These are phyloP conservation scores for Mrakia gelida DNA, from an alignment of 768 basidiomycete genomes.

Conservation along the genomic window DNA sequence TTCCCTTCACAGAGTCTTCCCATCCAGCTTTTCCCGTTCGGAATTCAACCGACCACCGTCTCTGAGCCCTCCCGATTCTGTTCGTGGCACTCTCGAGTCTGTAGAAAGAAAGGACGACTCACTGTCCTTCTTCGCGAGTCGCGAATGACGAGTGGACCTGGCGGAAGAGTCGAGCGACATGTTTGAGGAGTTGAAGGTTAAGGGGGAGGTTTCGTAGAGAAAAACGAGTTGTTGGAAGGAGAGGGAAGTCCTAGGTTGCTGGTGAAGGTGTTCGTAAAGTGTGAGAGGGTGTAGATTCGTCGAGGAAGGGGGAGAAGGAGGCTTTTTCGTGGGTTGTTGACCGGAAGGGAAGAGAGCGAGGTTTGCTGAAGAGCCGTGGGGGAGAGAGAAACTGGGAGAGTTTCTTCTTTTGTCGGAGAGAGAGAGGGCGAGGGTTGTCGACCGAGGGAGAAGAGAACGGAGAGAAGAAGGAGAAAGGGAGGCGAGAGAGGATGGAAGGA, in stretches of 20 bases:
- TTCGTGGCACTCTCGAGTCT: not conserved
- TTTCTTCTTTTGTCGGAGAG: not conserved
- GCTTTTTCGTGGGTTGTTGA: not conserved
- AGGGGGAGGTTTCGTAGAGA: not conserved
- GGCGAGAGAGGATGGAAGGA: not conserved
- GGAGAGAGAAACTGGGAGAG: not conserved
- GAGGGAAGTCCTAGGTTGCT: not conserved
- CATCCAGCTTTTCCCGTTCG: not conserved
- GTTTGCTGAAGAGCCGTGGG: not conserved
- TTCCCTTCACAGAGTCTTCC: not conserved
- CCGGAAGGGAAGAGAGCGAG: not conserved
- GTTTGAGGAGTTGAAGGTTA: not conserved
- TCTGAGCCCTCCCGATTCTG: no score
- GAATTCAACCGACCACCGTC: no score
- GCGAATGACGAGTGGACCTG: not conserved
- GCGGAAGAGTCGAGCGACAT: conserved; percentile 2
- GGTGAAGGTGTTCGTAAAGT: not conserved
- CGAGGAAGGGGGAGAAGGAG: not conserved
- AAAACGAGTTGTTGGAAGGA: not conserved
- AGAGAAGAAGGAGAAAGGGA: not conserved
- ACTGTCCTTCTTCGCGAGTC: conserved; percentile 15
- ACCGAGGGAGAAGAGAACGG: not conserved
- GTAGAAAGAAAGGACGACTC: not conserved
- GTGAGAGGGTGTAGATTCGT: not conserved
- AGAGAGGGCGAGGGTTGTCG: not conserved